These are phyloP conservation scores for Xylaria sp. DNA, from an alignment of 2,329 filamentous ascomycete species.

Conservation along the genomic window DNA sequence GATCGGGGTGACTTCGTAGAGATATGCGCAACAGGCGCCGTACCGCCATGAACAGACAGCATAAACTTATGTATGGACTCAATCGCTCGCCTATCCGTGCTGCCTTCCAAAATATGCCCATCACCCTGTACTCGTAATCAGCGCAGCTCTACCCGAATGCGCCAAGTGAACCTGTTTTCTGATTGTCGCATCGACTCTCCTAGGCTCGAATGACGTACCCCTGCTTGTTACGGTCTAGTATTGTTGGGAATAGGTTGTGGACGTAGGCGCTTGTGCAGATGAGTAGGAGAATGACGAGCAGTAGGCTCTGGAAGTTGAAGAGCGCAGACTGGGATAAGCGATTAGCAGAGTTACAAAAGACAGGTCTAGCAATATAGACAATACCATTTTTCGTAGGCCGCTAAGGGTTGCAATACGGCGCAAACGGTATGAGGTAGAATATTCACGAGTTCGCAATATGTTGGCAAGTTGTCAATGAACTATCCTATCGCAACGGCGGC, in stretches of 20 bases:
- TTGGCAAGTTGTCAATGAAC: neutral
- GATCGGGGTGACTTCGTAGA: neutral
- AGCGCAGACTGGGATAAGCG: constrained; percentile 78
- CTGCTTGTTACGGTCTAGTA: constrained; percentile 93
- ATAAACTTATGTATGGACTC: constrained; percentile 94
- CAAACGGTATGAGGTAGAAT: neutral
- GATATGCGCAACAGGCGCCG: constrained; percentile 42
- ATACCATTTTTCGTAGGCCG: constrained; percentile 24
- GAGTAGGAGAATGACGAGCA: constrained; percentile 91
- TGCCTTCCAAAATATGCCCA: constrained; percentile 95
- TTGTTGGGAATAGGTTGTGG: constrained; percentile 86
- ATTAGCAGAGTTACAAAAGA: constrained; percentile 16
- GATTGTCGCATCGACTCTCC: neutral
- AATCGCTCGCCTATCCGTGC: constrained; percentile 91
- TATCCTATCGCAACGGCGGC: constrained; percentile 27
- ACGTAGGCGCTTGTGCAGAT: constrained; percentile 97
- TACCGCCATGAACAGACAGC: constrained; percentile 94
- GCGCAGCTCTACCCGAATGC: constrained; percentile 9
- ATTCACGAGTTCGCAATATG: neutral
- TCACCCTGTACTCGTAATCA: constrained; percentile 61
- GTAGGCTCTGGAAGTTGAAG: constrained; percentile 98
- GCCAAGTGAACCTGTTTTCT: neutral
- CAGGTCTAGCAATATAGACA: neutral
- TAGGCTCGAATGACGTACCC: constrained; percentile 66
- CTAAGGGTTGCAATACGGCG: neutral